These are phyloP conservation scores for Dittrichia graveolens DNA, from an alignment of 129 eudicot species.

Conservation along the genomic window DNA sequence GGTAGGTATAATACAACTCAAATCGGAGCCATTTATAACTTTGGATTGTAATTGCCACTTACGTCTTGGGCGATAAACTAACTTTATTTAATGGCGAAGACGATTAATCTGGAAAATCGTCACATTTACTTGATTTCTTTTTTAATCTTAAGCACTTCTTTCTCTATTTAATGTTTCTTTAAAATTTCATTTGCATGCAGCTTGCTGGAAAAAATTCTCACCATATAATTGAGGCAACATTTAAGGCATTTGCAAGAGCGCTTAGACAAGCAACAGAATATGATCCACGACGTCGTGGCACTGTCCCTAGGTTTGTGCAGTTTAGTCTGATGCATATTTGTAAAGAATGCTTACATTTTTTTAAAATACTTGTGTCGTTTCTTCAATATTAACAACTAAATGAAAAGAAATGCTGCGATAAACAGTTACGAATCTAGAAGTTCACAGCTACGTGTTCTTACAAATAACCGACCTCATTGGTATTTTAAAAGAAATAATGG, in stretches of 20 bases:
- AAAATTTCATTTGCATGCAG: conserved; percentile 37
- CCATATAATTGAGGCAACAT: conserved; percentile 98
- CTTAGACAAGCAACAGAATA: conserved; percentile 95
- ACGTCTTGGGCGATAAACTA: background rate
- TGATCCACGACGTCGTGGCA: conserved; percentile 79
- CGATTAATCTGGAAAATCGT: background rate
- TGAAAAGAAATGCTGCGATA: background rate
- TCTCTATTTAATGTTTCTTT: background rate
- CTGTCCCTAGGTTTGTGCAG: conserved; percentile 65
- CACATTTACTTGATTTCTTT: background rate
- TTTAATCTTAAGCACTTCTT: background rate
- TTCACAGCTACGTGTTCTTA: background rate
- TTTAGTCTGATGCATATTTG: background rate
- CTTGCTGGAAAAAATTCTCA: conserved; percentile 98
- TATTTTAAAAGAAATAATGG: background rate
- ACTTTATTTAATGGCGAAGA: background rate
- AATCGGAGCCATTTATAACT: background rate
- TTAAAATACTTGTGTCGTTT: background rate
- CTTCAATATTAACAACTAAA: background rate
- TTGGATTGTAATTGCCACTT: background rate
- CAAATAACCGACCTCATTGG: background rate
- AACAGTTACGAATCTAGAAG: too few relatives aligned
- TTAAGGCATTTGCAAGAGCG: conserved; percentile 97
- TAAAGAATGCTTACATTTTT: conserved; percentile 8
- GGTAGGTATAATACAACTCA: background rate